A percentile compares a stretch with the other conserved stretches of the same genome.
Conservation (phyloP, 139 green algal species). For the Cymbomonas tetramitiformis region DNA sequence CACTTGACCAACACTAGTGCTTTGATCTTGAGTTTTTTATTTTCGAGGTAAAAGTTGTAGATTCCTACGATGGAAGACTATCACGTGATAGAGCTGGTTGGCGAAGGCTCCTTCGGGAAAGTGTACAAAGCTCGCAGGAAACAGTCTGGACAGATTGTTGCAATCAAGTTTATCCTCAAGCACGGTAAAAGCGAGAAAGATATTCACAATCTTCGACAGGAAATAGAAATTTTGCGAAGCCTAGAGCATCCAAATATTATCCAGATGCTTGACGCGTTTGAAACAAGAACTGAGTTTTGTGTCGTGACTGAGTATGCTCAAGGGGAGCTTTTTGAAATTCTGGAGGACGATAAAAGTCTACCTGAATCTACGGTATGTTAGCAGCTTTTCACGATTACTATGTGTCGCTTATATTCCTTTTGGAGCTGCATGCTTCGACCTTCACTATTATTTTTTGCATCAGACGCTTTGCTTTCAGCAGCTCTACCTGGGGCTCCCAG, state of each 20-base stretch:
- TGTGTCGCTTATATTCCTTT: too few species aligned
- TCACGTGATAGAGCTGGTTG: conserved; percentile 76
- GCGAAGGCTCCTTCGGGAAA: conserved; percentile 91
- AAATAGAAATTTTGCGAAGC: conserved; percentile 81
- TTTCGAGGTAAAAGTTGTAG: too few species aligned
- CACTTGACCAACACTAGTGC: too few species aligned
- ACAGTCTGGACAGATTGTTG: conserved; percentile 61
- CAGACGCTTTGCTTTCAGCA: too few species aligned
- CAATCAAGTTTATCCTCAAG: conserved; percentile 98
- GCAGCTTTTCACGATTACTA: too few species aligned
- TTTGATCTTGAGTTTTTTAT: too few species aligned
- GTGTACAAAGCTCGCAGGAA: conserved; percentile 31
- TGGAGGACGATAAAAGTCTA: conserved; percentile 81
- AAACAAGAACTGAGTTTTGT: conserved; percentile 85
- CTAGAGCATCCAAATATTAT: conserved; percentile 87
- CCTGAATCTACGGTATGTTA: too few species aligned
- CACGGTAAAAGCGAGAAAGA: conserved; percentile 57
- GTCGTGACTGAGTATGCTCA: conserved; percentile 93
- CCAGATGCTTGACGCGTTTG: conserved; percentile 88
- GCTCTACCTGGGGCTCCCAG: too few species aligned
- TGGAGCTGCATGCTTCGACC: too few species aligned
- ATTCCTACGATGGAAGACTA: conserved; percentile 89
- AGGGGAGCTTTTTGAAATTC: conserved; percentile 93
- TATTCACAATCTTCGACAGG: conserved; percentile 74
- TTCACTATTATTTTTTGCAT: too few species aligned